These are phyloP conservation scores for Blastobotrys ciferrii DNA, from an alignment of 1,139 yeast species.

Conservation along the genomic window DNA sequence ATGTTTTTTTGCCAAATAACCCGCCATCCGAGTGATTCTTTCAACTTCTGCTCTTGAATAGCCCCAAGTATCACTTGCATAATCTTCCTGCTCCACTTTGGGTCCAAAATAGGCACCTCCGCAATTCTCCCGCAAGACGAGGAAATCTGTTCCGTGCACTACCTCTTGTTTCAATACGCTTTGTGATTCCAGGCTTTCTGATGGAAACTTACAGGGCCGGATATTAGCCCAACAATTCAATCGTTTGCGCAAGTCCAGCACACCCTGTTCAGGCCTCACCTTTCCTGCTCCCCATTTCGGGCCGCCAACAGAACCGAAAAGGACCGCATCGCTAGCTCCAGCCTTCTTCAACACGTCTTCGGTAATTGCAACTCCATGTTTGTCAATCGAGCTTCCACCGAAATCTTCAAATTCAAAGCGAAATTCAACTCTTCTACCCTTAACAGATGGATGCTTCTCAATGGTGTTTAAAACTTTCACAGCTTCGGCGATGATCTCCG, in stretches of 20 bases:
- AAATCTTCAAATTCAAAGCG: conserved; percentile 71
- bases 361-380: conserved; percentile 80
- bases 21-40: conserved; percentile 87
- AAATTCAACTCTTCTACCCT: conserved; percentile 45
- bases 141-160: conserved; percentile 75
- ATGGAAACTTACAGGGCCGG: conserved; percentile 81
- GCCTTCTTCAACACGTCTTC: conserved; percentile 72
- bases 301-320: conserved; percentile 92
- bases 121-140: conserved; percentile 80
- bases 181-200: conserved; percentile 65
- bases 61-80: conserved; percentile 81
- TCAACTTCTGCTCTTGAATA: conserved; percentile 76
- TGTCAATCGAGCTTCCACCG: conserved; percentile 93
- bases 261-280: conserved; percentile 78
- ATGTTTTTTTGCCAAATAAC: conserved; percentile 75
- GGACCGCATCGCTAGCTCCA: conserved; percentile 78
- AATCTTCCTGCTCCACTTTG: conserved; percentile 70
- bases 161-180: conserved; percentile 73
- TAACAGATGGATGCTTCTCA: conserved; percentile 41
- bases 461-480: conserved; percentile 76
- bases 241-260: conserved; percentile 76
- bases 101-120: conserved; percentile 90
- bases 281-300: conserved; percentile 89
- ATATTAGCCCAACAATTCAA: conserved; percentile 78
- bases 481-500: conserved; percentile 79